phyloP scores from a whole-genome alignment of 495 filamentous ascomycete genomes.

The Clohesyomyces aquaticus region DNA sequence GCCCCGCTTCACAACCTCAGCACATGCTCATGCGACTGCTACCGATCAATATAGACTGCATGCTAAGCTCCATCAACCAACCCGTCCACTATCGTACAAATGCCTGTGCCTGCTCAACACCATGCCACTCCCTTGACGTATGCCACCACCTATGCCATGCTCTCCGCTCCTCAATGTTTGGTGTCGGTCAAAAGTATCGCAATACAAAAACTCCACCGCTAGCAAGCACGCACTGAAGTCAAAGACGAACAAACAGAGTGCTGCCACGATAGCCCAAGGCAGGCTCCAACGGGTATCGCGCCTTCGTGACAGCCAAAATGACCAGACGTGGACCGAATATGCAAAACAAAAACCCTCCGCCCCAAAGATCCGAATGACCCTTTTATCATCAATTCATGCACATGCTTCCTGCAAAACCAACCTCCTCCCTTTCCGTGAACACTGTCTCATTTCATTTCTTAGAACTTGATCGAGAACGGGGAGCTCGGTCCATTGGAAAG shows the following conservation, averaged over 20 bases:
- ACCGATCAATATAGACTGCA: not conserved
- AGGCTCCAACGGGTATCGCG: constrained; percentile 30
- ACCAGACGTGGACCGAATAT: constrained; percentile 17
- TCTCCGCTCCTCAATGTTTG: no score
- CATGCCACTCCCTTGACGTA: no score
- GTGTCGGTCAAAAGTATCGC: not conserved
- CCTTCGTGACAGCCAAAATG: constrained; percentile 23
- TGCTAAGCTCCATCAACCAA: not conserved
- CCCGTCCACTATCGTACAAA: not conserved
- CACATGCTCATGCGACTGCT: not conserved
- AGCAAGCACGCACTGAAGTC: not conserved
- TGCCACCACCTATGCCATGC: no score
- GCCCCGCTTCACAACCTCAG: not conserved
- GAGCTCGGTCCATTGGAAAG: constrained; percentile 33
- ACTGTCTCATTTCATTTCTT: not conserved
- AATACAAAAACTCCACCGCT: not conserved
- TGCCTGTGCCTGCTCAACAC: no score
- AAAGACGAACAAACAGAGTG: not conserved
- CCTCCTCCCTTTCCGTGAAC: not conserved
- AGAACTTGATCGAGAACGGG: constrained; percentile 38
- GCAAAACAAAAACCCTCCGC: constrained; percentile 20
- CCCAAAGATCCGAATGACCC: constrained; percentile 24
- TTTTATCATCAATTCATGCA: constrained; percentile 28
- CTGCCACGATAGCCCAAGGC: constrained; percentile 22
- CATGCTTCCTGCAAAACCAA: not conserved